Evolutionary conservation across 148 eudicot species (phyloP), one percentile per base, ranked within the genome.

Genomic region (Silene uniflora): DNA sequence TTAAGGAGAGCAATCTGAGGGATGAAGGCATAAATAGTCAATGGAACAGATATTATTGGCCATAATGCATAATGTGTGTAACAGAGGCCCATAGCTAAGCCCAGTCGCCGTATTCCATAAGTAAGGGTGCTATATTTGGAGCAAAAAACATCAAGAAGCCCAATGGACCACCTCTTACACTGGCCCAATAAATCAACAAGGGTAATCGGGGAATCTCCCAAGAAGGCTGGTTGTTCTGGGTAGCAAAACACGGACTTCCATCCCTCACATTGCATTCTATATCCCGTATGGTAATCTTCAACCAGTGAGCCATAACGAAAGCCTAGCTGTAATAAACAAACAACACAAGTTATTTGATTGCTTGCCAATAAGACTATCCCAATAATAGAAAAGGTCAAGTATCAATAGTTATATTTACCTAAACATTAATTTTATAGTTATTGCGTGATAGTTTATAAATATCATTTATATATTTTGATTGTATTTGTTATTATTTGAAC

Each of bases 231-330:
- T 73, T 88, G 81, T 3, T 81, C 73, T 0, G 95, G 95, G 75
- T 78, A 12, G 77, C 88, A 88, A 68, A 88, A 86, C 21, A 83
- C 21, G 3, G 78, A 63, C 69, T 16, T 81, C 95, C 95, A 90
- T n/a, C 95, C 95, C 42, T 86, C 85, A 76, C 95, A 84, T 10
- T 87, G 87, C 67, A 87, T 59, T 9, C 78, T 72, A 12, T 81
- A 87, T 3, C 95, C 91, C 0, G 95, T 85, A 21, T 69, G 64
- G 47, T 47, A 88, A 62, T 90, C 95, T 67, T 90, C 95, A 4
- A 84, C 85, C 69, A 90, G 72, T 0, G 91, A 88, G 25, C 95
- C 91, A 25, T 90, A 88, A 29, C 91, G 77, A 27, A 90, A 88
- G 10, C 95, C 95, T 83, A 88, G 24, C 91, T 90, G 84, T 63